A percentile compares a stretch with the other conserved stretches of the same genome.
phyloP scores from a whole-genome alignment of 2,329 filamentous ascomycete genomes.

The Bipolaris victoriae region DNA sequence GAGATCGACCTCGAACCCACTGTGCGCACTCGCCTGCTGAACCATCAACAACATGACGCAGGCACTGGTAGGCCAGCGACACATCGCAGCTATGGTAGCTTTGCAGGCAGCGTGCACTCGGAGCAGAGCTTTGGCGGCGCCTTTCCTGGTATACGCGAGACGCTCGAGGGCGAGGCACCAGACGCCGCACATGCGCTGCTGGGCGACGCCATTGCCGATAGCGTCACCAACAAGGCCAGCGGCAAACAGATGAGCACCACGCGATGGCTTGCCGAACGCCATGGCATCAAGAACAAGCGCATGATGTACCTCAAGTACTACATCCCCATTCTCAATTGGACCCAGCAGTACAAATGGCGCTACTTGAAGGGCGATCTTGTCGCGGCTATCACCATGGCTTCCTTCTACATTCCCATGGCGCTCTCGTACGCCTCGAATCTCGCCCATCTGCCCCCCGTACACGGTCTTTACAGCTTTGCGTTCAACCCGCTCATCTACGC shows the following conservation, averaged over 20 bases:
- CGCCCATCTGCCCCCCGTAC: conserved; percentile 89
- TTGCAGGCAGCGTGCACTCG: conserved; percentile 58
- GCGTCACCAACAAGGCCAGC: conserved; percentile 48
- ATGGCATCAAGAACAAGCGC: conserved; percentile 75
- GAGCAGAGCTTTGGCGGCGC: conserved; percentile 48
- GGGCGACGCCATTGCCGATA: conserved; percentile 53
- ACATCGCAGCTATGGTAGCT: conserved; percentile 59
- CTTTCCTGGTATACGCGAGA: conserved; percentile 43
- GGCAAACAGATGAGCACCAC: conserved; percentile 74
- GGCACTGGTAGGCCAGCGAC: conserved; percentile 73
- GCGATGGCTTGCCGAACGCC: conserved; percentile 70
- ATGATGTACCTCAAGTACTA: conserved; percentile 90
- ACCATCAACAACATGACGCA: conserved; percentile 53
- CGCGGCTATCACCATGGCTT: conserved; percentile 93
- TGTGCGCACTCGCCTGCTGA: conserved; percentile 49
- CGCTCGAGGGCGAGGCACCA: conserved; percentile 33
- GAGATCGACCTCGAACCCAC: conserved; percentile 43
- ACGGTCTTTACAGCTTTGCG: conserved; percentile 92
- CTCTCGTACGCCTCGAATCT: conserved; percentile 92
- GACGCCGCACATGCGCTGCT: conserved; percentile 50
- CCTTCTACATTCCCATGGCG: conserved; percentile 97
- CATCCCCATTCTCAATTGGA: conserved; percentile 88
- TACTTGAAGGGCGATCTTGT: conserved; percentile 87
- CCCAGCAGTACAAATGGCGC: conserved; percentile 80
- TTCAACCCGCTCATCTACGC: conserved; percentile 93